These are phyloP conservation scores for Trichoderma endophyticum DNA, from an alignment of 2,329 filamentous ascomycete genomes.

Conservation along the genomic window DNA sequence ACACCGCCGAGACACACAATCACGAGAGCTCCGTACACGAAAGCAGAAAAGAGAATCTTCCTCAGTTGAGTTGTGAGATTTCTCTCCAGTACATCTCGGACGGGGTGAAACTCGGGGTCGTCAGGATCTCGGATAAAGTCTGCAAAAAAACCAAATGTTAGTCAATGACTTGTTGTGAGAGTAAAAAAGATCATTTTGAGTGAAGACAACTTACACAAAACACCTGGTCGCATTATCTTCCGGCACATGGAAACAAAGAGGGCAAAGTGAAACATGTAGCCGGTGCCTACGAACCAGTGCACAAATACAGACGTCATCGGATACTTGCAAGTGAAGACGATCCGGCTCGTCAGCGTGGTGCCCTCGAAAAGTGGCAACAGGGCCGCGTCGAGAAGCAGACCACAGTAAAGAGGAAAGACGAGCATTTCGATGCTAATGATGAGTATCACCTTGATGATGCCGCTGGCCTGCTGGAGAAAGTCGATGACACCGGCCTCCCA, in stretches of 20 bases:
- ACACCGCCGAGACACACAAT: slow-evolving; percentile 92
- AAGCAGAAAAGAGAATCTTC: slow-evolving; percentile 93
- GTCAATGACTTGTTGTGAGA: neutral
- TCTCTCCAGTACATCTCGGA: slow-evolving; percentile 91
- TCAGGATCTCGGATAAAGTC: slow-evolving; percentile 98
- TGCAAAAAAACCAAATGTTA: slow-evolving; percentile 30
- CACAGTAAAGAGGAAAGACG: slow-evolving; percentile 92
- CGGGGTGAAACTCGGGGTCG: slow-evolving; percentile 96
- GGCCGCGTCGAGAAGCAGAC: slow-evolving; percentile 82
- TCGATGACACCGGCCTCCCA: slow-evolving; percentile 80
- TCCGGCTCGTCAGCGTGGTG: slow-evolving; percentile 71
- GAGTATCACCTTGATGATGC: slow-evolving; percentile 94
- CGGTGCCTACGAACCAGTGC: slow-evolving; percentile 98
- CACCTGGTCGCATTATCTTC: slow-evolving; percentile 92
- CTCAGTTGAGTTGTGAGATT: slow-evolving; percentile 88
- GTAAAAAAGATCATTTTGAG: neutral
- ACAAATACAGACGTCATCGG: slow-evolving; percentile 92
- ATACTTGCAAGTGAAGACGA: slow-evolving; percentile 73
- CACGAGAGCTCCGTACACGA: slow-evolving; percentile 91
- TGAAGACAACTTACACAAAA: slow-evolving; percentile 66
- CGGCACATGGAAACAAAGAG: slow-evolving; percentile 98
- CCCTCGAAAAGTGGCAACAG: slow-evolving; percentile 84
- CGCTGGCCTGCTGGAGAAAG: slow-evolving; percentile 84
- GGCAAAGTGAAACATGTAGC: slow-evolving; percentile 99
- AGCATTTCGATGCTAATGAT: slow-evolving; percentile 99